Conservation (phyloP, 331 rosid species). For the Telfairia occidentalis region DNA sequence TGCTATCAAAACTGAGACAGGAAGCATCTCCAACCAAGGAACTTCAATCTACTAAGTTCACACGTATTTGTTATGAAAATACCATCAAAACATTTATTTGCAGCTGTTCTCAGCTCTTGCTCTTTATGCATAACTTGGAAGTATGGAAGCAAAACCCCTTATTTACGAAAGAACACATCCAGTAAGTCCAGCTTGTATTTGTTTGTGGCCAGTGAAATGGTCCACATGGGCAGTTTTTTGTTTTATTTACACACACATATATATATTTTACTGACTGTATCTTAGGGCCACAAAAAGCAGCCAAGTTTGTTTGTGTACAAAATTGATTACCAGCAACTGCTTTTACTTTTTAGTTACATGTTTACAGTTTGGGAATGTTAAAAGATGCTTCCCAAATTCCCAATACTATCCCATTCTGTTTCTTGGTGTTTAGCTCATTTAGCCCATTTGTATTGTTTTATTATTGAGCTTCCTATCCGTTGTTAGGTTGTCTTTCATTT, state of each 20-base stretch:
- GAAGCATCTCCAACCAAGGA: background rate
- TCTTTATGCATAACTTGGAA: background rate
- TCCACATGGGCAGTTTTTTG: background rate
- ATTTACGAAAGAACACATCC: background rate
- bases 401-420: background rate
- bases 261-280: background rate
- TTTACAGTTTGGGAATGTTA: background rate
- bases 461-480: background rate
- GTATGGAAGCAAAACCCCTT: background rate
- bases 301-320: background rate
- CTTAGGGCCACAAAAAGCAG: background rate
- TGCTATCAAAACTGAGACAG: background rate
- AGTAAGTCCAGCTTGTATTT: background rate
- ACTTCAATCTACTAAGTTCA: background rate
- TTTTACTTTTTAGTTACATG: background rate
- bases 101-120: background rate
- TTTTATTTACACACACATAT: background rate
- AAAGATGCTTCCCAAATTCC: background rate
- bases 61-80: background rate
- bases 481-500: background rate
- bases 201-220: background rate
- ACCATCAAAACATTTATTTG: background rate
- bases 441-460: background rate
- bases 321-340: background rate
- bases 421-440: background rate